These are phyloP conservation scores for Serendipita sp. DNA, from an alignment of 768 basidiomycete genomes.

Conservation along the genomic window DNA sequence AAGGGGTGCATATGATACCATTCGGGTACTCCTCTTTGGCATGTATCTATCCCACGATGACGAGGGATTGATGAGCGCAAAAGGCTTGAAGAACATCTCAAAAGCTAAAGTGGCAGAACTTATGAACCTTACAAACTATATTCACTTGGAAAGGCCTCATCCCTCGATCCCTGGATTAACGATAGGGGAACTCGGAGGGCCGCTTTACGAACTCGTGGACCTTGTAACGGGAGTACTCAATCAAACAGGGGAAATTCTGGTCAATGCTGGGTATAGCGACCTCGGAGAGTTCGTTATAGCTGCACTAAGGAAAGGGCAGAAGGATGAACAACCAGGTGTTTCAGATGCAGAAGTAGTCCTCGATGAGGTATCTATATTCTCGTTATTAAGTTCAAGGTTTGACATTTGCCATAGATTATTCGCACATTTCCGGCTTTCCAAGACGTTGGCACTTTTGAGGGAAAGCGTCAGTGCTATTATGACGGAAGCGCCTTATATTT, in stretches of 20 bases:
- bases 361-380: slow-evolving; percentile 33
- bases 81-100: slow-evolving; percentile 41
- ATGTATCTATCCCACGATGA: slow-evolving; percentile 53
- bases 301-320: slow-evolving; percentile 29
- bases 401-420: slow-evolving; percentile 36
- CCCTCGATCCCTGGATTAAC: slow-evolving; percentile 48
- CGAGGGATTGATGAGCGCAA: slow-evolving; percentile 44
- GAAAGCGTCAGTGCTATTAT: slow-evolving; percentile 32
- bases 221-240: slow-evolving; percentile 46
- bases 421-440: slow-evolving; percentile 64
- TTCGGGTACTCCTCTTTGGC: slow-evolving; percentile 55
- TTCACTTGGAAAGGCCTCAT: slow-evolving; percentile 58
- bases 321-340: slow-evolving; percentile 25
- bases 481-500: neutral
- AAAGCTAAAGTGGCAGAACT: slow-evolving; percentile 51
- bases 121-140: slow-evolving; percentile 36
- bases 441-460: slow-evolving; percentile 56
- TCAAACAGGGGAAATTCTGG: slow-evolving; percentile 55
- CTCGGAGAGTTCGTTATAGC: slow-evolving; percentile 63
- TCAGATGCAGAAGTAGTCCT: slow-evolving; percentile 41
- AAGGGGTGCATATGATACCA: slow-evolving; percentile 72
- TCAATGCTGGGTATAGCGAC: slow-evolving; percentile 42
- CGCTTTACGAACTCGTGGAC: slow-evolving; percentile 53
- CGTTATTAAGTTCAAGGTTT: neutral
- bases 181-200: slow-evolving; percentile 63